Conservation (phyloP, 805 yeast genomes). For the Cyberlindnera maclurae region DNA sequence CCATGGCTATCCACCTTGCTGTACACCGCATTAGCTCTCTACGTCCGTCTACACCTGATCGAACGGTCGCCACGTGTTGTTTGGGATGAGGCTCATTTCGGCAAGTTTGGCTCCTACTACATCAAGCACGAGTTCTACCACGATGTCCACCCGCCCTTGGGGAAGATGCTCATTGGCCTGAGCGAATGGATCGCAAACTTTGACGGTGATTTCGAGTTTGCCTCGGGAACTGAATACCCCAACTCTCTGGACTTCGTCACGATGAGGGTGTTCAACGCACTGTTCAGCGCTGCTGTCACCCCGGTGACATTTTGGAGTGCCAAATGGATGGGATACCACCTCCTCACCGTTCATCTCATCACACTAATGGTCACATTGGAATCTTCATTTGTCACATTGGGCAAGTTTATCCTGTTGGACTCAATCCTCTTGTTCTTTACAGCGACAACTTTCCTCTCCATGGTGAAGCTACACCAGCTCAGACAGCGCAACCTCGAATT, state of each 20-base stretch:
- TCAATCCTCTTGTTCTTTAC: conserved; percentile 74
- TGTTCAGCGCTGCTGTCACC: conserved; percentile 57
- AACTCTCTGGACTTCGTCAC: conserved; percentile 49
- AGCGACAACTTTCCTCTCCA: conserved; percentile 56
- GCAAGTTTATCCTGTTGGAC: conserved; percentile 69
- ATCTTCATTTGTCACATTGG: conserved; percentile 59
- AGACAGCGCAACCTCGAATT: conserved; percentile 33
- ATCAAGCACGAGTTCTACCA: conserved; percentile 73
- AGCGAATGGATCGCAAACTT: conserved; percentile 81
- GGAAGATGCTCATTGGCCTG: conserved; percentile 72
- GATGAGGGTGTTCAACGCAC: conserved; percentile 69
- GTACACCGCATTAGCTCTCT: conserved; percentile 40
- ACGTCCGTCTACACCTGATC: conserved; percentile 54
- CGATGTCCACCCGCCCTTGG: conserved; percentile 86
- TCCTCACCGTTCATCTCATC: conserved; percentile 51
- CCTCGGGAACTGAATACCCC: conserved; percentile 59
- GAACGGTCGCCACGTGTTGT: conserved; percentile 53
- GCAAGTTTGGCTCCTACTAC: conserved; percentile 78
- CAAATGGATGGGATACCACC: conserved; percentile 45
- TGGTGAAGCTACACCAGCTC: conserved; percentile 47
- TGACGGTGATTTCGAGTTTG: conserved; percentile 69
- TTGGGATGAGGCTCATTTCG: conserved; percentile 92
- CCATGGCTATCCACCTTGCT: conserved; percentile 33
- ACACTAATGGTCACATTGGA: conserved; percentile 60
- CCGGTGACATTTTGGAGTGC: conserved; percentile 70